phyloP scores from a whole-genome alignment of 2,329 filamentous ascomycete genomes.

The Monosporascus sp. region DNA sequence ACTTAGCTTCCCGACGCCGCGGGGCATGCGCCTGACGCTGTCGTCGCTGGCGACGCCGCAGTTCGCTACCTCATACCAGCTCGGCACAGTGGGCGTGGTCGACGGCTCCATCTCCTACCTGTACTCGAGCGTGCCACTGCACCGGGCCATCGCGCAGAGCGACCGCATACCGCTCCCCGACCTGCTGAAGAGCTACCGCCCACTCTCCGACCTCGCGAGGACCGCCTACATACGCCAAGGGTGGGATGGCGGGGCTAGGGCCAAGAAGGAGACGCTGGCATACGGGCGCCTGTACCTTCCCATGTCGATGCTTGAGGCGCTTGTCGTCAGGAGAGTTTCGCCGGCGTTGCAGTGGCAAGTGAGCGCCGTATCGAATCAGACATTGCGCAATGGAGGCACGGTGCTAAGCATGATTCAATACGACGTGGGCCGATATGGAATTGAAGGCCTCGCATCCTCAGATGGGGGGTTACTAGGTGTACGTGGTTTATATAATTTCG shows the following conservation, averaged over 20 bases:
- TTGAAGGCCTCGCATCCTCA: constrained; percentile 87
- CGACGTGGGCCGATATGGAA: constrained; percentile 79
- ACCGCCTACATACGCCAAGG: background rate
- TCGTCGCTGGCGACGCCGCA: constrained; percentile 89
- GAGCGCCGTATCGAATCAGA: constrained; percentile 69
- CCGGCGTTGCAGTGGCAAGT: constrained; percentile 75
- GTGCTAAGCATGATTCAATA: constrained; percentile 70
- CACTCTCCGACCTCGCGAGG: constrained; percentile 58
- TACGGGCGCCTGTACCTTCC: constrained; percentile 81
- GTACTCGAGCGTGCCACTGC: constrained; percentile 80
- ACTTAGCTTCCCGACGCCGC: constrained; percentile 81
- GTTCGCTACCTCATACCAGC: constrained; percentile 89
- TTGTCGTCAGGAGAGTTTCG: constrained; percentile 74
- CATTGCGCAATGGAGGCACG: constrained; percentile 70
- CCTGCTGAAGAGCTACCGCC: constrained; percentile 77
- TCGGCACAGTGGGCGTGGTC: constrained; percentile 84
- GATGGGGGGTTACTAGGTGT: constrained; percentile 86
- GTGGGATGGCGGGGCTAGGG: constrained; percentile 9
- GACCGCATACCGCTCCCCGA: constrained; percentile 69
- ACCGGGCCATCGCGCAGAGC: constrained; percentile 61
- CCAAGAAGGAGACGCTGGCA: constrained; percentile 51
- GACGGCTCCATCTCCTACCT: constrained; percentile 97
- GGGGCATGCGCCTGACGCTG: constrained; percentile 77
- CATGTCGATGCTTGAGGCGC: constrained; percentile 76
- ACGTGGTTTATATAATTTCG: constrained; percentile 91